These are phyloP conservation scores for Curvularia sp. DNA, from an alignment of 2,329 filamentous ascomycete species.

Conservation along the genomic window DNA sequence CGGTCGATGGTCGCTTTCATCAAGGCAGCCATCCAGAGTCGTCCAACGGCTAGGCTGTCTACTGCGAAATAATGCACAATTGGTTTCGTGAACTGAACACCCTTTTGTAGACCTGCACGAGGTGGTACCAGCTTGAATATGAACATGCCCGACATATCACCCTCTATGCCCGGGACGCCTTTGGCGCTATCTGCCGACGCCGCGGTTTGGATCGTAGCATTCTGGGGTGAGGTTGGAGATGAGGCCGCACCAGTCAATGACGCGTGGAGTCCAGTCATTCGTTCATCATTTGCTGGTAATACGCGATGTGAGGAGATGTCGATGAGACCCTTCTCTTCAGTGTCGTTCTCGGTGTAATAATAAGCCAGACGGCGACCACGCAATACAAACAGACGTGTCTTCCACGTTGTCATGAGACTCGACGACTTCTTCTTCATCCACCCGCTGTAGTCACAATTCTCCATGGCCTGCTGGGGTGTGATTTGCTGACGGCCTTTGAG, in stretches of 20 bases:
- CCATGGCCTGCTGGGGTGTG: conserved; percentile 80
- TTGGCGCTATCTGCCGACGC: conserved; percentile 49
- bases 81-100: conserved; percentile 96
- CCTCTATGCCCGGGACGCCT: conserved; percentile 36
- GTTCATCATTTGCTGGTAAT: conserved; percentile 90
- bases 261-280: conserved; percentile 87
- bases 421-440: conserved; percentile 99
- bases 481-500: conserved; percentile 84
- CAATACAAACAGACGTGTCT: conserved; percentile 92
- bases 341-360: conserved; percentile 93
- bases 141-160: conserved; percentile 73
- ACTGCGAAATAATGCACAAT: conserved; percentile 98
- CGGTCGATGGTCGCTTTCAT: conserved; percentile 99
- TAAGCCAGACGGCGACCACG: conserved; percentile 91
- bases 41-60: conserved; percentile 84
- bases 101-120: conserved; percentile 82
- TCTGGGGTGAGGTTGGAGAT: conserved; percentile 65
- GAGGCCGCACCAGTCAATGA: conserved; percentile 86
- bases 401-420: conserved; percentile 97
- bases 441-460: conserved; percentile 87
- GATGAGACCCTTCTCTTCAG: conserved; percentile 92
- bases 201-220: conserved; percentile 49
- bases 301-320: conserved; percentile 98
- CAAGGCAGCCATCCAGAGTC: conserved; percentile 96
- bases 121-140: conserved; percentile 98